Conservation (phyloP, 192 early-diverging fungal species). For the Umbelopsis vinacea region DNA sequence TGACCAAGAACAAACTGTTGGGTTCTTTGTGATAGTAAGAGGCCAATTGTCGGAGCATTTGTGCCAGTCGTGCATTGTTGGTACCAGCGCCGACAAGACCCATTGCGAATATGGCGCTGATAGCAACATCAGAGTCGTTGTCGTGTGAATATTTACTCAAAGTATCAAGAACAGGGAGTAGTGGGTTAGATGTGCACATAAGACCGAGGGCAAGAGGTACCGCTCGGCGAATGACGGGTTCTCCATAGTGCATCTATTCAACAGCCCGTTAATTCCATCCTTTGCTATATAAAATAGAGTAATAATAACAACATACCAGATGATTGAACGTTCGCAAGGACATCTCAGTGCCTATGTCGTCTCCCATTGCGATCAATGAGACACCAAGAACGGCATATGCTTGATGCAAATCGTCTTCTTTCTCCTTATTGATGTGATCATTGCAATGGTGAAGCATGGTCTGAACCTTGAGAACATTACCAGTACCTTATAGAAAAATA, state of each 20-base stretch:
- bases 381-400: conserved; percentile 96
- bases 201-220: conserved; percentile 96
- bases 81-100: conserved; percentile 98
- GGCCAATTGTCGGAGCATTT: conserved; percentile 96
- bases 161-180: conserved; percentile 90
- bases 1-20: conserved; percentile 82
- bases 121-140: conserved; percentile 92
- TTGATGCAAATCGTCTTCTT: conserved; percentile 79
- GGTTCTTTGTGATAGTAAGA: conserved; percentile 97
- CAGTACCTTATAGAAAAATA: conserved; percentile 63
- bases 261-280: not conserved
- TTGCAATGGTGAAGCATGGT: conserved; percentile 95
- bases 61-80: conserved; percentile 97
- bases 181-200: conserved; percentile 95
- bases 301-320: conserved; percentile 55
- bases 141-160: conserved; percentile 99
- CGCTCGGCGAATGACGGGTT: conserved; percentile 89
- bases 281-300: not conserved
- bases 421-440: conserved; percentile 94
- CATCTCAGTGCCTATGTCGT: conserved; percentile 97
- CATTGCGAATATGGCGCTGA: conserved; percentile 98
- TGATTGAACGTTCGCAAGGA: conserved; percentile 94
- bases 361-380: conserved; percentile 95
- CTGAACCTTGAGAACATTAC: conserved; percentile 97
- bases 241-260: conserved; percentile 95